Base-by-base conservation (phyloP, 352 stramenopile genomes). In the Globisporangium takayamanum region DNA sequence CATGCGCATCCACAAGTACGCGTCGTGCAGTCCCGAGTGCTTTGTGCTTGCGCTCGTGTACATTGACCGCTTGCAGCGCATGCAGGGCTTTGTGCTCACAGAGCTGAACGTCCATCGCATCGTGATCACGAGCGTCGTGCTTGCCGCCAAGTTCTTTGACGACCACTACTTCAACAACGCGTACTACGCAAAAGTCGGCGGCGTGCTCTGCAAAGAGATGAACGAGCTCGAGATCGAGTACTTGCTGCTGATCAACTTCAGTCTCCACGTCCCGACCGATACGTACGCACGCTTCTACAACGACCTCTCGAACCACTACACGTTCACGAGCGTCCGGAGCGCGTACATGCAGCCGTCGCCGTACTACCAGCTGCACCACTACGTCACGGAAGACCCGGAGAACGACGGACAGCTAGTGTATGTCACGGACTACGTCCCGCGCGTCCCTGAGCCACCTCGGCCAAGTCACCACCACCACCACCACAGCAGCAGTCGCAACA, bases 121-220 rank as follows among this genome's bases (percentile, higher is more conserved):
- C 5, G 77, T 99, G 47, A 98, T 99, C 69, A 99, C 97, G 52
- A 89, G 91, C 48, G 80, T 99, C 59, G 94, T 99, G 61, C 69
- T 99, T 8, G 96, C 96, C 6, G 96, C 97, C 60, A 99, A 99
- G 78, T 99, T 99, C 74, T 99, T 99, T 64, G 97, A 99, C 71
- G 97, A 99, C 81, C 93, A 98, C 49, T 99, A 99, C 78, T 99
- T 98, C 73, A 99, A 99, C 68, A 99, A 99, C 76, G 95, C 96
- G 22, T 99, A 99, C 83, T 99, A 99, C 69, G 94, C 97, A 18
- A 99, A 99, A 68, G 92, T 98, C 33, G 93, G 95, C 36, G 93
- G 94, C 22, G 90, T 93, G 48, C 77, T 94, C 10, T 94, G 94
- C 57, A 79, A 70, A 28, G 92, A 98, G 79, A 98, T 99, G 84